phyloP scores from a whole-genome alignment of 371 early-diverging fungal species.

The Phascolomyces articulosus region DNA sequence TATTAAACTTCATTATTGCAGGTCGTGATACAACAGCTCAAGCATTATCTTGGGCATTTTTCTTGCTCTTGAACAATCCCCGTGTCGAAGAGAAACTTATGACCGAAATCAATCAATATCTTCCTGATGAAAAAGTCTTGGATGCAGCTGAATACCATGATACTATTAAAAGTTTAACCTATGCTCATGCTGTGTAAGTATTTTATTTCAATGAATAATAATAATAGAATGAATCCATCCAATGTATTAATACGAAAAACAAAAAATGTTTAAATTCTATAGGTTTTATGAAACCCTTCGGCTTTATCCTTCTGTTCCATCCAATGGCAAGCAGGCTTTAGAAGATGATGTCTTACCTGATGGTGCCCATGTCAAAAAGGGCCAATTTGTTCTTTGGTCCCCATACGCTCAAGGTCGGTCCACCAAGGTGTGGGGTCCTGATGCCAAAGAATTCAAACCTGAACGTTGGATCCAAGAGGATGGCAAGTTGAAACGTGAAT shows the following conservation, averaged over 20 bases:
- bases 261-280: neutral
- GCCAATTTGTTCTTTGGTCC: conserved; percentile 52
- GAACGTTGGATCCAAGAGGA: conserved; percentile 54
- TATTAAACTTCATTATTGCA: conserved; percentile 73
- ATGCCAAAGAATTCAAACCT: conserved; percentile 60
- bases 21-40: conserved; percentile 75
- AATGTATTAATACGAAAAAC: conserved; percentile 10
- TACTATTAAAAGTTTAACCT: conserved; percentile 50
- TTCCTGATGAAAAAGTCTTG: conserved; percentile 35
- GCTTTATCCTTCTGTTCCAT: conserved; percentile 74
- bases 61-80: conserved; percentile 50
- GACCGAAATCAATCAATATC: conserved; percentile 52
- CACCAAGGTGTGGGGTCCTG: conserved; percentile 58
- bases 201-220: neutral
- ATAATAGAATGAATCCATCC: conserved; percentile 5
- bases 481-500: conserved; percentile 30
- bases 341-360: conserved; percentile 72
- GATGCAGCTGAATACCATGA: conserved; percentile 44
- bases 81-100: conserved; percentile 54
- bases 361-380: conserved; percentile 60
- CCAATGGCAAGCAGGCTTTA: conserved; percentile 62
- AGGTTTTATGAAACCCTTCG: conserved; percentile 67
- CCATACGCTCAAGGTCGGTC: conserved; percentile 57
- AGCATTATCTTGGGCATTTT: conserved; percentile 73
- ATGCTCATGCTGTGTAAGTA: conserved; percentile 62